Base-by-base conservation (phyloP, 2,329 filamentous ascomycete genomes). In the Pseudogymnoascus sp. region DNA sequence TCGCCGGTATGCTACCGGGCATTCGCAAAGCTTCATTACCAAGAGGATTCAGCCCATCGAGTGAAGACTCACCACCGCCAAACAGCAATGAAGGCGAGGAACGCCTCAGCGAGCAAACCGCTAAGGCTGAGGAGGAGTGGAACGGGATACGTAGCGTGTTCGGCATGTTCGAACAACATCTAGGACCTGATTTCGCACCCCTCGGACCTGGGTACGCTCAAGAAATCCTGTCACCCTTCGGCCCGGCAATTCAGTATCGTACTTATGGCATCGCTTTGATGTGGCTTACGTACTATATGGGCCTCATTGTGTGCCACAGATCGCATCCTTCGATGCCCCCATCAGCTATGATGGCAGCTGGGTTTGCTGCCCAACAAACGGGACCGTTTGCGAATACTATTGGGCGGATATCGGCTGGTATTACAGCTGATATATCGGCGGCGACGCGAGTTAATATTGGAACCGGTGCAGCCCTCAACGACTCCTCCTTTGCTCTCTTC, bases 311-410 rank as follows among this genome's bases (percentile, higher is more conserved):
- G 62, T 82, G 94, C n/a, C 80, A 93, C 64, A 84, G 94, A 35
- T 82, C 87, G 0, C 92, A 97, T 68, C 94, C 94, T 0, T 84
- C 84, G 23, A 97, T 97, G 92, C 93, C 92, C 0, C 91, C 93
- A 0, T 87, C 92, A 7, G 89, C 92, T 37, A 92, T 96, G 84
- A 84, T 92, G 69, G 92, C 94, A 2, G 91, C 91, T 0, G 89
- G 88, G 6, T 81, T 95, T 66, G 86, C 89, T 8, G 91, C 91
- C 0, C 78, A 78, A 12, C 83, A 89, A 60, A 97, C 93, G 0
- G 84, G 81, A 2, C 77, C 77, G 0, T 89, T 85, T 74, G 90
- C 92, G 1, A 86, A 86, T 65, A 82, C 87, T 66, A 85, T 97
- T 64, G 92, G 91, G 6, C 85, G 88, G 21, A 93, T 97, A 63